A percentile compares a stretch with the other conserved stretches of the same genome.
Evolutionary conservation across 495 filamentous ascomycete species (phyloP).

Genomic region (Collariella sp.): DNA sequence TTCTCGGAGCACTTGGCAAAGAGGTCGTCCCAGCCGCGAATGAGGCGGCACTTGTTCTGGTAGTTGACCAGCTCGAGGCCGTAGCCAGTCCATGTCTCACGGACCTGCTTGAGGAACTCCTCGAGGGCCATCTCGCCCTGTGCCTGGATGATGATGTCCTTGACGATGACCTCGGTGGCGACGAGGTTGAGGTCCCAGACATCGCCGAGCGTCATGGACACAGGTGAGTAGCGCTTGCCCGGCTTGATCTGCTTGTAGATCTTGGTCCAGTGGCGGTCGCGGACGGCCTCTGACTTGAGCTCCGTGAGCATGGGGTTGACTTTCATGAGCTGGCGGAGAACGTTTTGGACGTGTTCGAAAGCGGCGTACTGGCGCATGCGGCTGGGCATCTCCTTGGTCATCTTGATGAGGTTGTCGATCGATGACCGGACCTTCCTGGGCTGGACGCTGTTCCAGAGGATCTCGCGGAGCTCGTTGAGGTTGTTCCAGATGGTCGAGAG

Average conservation of each 20-base stretch:
- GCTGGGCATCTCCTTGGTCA: constrained; percentile 99
- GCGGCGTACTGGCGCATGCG: constrained; percentile 98
- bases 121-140: constrained; percentile 98
- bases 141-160: constrained; percentile 87
- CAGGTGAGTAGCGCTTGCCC: constrained; percentile 77
- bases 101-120: constrained; percentile 94
- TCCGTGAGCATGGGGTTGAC: constrained; percentile 81
- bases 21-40: constrained; percentile 95
- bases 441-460: constrained; percentile 85
- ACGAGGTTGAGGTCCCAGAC: constrained; percentile 95
- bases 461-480: constrained; percentile 85
- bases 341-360: constrained; percentile 92
- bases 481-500: constrained; percentile 95
- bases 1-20: constrained; percentile 99
- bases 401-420: constrained; percentile 85
- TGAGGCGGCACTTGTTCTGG: constrained; percentile 93
- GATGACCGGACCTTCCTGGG: constrained; percentile 82
- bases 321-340: constrained; percentile 79
- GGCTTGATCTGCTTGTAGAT: constrained; percentile 94
- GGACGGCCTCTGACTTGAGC: constrained; percentile 92
- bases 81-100: constrained; percentile 93
- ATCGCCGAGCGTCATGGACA: constrained; percentile 90
- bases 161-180: constrained; percentile 75
- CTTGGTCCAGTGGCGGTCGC: constrained; percentile 92
- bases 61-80: constrained; percentile 91